These are phyloP conservation scores for Prunus yedoensis DNA, from an alignment of 331 rosid genomes.

Conservation along the genomic window DNA sequence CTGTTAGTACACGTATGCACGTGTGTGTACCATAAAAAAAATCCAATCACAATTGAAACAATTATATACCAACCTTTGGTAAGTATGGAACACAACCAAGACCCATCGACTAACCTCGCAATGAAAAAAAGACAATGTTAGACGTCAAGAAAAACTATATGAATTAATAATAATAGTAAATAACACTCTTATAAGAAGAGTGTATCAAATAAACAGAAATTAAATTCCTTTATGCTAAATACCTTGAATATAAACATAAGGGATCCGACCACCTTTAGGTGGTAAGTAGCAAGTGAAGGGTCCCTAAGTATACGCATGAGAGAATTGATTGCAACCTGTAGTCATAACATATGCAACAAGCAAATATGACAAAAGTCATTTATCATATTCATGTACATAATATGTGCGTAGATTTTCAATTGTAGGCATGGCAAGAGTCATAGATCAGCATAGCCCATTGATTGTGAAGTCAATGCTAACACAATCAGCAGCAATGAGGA, in stretches of 20 bases:
- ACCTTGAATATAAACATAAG: constrained; percentile 99
- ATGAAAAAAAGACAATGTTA: constrained; percentile 29
- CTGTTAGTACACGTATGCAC: not conserved
- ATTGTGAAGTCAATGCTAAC: not conserved
- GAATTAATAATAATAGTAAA: not conserved
- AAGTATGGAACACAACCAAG: constrained; percentile 94
- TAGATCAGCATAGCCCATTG: not conserved
- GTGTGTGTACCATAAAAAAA: not conserved
- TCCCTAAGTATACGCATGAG: constrained; percentile 98
- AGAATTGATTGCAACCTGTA: constrained; percentile 94
- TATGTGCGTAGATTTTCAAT: not conserved
- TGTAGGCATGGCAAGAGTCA: not conserved
- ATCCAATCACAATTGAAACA: constrained; percentile 2
- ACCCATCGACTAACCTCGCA: constrained; percentile 89
- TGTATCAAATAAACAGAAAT: not conserved
- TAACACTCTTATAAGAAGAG: not conserved
- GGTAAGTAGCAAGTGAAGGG: constrained; percentile 92
- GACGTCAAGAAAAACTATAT: constrained; percentile 23
- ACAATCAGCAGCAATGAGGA: not conserved
- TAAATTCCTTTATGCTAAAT: constrained; percentile 4
- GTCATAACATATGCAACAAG: constrained; percentile 13
- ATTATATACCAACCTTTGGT: constrained; percentile 72
- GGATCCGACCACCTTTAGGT: constrained; percentile 88
- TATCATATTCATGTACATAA: not conserved
- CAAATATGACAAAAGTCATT: constrained; percentile 5